phyloP scores from a whole-genome alignment of 106 monocot genomes.

The Agapanthus africanus region DNA sequence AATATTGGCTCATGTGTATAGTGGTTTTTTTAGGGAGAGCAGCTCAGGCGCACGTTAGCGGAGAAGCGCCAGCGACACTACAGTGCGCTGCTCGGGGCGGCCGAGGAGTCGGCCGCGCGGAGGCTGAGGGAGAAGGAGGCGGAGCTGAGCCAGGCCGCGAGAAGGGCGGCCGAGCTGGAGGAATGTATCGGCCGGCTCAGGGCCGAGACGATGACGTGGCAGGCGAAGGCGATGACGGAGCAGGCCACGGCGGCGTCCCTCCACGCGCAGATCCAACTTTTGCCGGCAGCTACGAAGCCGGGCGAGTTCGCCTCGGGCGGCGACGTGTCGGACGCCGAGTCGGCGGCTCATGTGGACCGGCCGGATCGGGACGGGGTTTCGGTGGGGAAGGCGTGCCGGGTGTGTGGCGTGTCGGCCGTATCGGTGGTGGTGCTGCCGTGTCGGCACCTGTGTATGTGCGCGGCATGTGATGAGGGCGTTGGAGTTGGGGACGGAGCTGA shows the following conservation, averaged over 20 bases:
- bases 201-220: slow-evolving; percentile 63
- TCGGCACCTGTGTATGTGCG: slow-evolving; percentile 46
- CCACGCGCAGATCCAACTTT: slow-evolving; percentile 57
- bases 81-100: slow-evolving; percentile 35
- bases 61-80: slow-evolving; percentile 41
- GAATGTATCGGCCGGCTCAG: slow-evolving; percentile 38
- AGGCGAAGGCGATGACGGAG: slow-evolving; percentile 63
- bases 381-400: slow-evolving; percentile 22
- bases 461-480: slow-evolving; percentile 21
- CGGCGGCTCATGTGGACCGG: too few relatives aligned
- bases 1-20: too few relatives aligned
- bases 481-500: not conserved
- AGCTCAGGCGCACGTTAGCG: slow-evolving; percentile 56
- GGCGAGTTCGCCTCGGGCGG: slow-evolving; percentile 1
- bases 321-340: slow-evolving; percentile 65
- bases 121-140: slow-evolving; percentile 59
- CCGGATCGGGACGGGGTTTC: too few relatives aligned
- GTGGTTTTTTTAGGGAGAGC: too few relatives aligned
- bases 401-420: slow-evolving; percentile 19
- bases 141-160: slow-evolving; percentile 43
- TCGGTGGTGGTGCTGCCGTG: slow-evolving; percentile 45
- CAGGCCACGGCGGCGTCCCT: slow-evolving; percentile 52
- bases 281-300: slow-evolving; percentile 9
- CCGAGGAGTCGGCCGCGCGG: slow-evolving; percentile 37
- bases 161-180: slow-evolving; percentile 60